A percentile compares a stretch with the other conserved stretches of the same genome.
Evolutionary conservation across 306 rosid species (phyloP).

Genomic region (Benincasa hispida): DNA sequence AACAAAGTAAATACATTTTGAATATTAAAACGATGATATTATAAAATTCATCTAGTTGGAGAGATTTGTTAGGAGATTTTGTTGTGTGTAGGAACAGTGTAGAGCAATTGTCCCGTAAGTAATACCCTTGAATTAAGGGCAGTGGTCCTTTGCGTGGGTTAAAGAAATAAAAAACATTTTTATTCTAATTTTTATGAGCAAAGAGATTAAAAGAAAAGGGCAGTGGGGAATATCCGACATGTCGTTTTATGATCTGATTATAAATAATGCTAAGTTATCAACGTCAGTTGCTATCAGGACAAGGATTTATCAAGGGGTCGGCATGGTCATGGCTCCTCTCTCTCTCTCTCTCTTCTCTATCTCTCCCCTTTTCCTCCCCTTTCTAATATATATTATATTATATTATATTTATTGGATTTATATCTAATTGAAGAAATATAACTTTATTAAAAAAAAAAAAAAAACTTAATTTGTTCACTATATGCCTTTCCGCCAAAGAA

Average conservation of each 20-base stretch:
- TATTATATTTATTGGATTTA: not conserved
- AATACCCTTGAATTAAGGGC: not conserved
- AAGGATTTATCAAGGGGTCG: not conserved
- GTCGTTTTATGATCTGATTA: not conserved
- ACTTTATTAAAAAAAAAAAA: too few relatives aligned
- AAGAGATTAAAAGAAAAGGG: not conserved
- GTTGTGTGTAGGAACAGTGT: too few relatives aligned
- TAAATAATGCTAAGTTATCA: not conserved
- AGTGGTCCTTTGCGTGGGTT: not conserved
- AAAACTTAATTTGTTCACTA: too few relatives aligned
- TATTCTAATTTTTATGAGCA: not conserved
- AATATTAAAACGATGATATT: too few relatives aligned
- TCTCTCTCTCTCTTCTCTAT: too few relatives aligned
- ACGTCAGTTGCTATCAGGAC: not conserved
- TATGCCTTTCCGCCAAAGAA: conserved; percentile 7
- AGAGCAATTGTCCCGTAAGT: not conserved
- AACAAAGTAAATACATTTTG: too few relatives aligned
- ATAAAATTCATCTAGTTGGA: too few relatives aligned
- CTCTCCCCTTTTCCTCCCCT: too few relatives aligned
- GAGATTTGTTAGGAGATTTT: too few relatives aligned
- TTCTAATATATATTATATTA: too few relatives aligned
- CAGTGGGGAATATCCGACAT: not conserved
- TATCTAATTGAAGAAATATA: not conserved
- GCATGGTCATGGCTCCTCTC: not conserved
- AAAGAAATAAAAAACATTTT: not conserved